phyloP scores from a whole-genome alignment of 163 green algal genomes.

The Volvox carteri region DNA sequence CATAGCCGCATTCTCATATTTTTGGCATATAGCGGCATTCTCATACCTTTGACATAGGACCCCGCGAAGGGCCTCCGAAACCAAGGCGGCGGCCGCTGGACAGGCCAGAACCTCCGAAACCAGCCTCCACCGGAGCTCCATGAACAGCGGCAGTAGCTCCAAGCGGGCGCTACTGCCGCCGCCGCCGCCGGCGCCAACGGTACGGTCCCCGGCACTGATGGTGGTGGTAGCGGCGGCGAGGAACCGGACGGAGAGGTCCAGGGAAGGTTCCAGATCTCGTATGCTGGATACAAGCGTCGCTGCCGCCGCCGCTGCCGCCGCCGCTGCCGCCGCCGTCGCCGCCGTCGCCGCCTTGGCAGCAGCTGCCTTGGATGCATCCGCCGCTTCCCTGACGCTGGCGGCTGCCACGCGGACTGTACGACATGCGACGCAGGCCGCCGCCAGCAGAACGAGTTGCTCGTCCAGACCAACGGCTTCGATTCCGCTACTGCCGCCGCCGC shows the following conservation, averaged over 20 bases:
- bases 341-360: background rate
- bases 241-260: slow-evolving; percentile 9
- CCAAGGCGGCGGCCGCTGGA: background rate
- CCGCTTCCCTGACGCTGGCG: too few relatives aligned
- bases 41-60: slow-evolving; percentile 22
- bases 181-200: background rate
- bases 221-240: background rate
- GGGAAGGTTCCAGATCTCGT: background rate
- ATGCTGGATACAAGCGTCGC: background rate
- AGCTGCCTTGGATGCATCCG: background rate
- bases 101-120: background rate
- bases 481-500: background rate
- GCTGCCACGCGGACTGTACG: background rate
- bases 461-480: background rate
- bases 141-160: slow-evolving; percentile 34
- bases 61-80: background rate
- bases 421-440: slow-evolving; percentile 26
- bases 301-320: background rate
- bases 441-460: slow-evolving; percentile 17
- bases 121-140: slow-evolving; percentile 48
- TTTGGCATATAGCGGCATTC: too few relatives aligned
- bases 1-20: too few relatives aligned
- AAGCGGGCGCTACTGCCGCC: background rate
- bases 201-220: background rate
- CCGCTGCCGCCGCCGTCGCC: background rate